Evolutionary conservation across 1,284 basidiomycete genomes (phyloP), one percentile per base, ranked within the genome.

Genomic region (Singerocomus inundabilis): DNA sequence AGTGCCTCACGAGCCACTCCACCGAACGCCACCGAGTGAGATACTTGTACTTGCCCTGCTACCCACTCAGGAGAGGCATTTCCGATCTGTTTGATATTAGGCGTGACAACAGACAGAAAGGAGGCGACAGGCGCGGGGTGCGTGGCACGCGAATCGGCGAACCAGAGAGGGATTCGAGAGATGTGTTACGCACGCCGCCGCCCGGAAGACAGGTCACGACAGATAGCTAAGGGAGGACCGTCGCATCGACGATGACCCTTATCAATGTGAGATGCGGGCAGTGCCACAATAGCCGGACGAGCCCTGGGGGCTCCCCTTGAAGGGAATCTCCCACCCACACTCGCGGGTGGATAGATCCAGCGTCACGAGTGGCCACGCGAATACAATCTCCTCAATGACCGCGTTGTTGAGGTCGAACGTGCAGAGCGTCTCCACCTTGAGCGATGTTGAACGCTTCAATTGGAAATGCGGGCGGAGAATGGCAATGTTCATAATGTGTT

Each of bases 301-400:
- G 24, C 1, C 62, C 62, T 3, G 44, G 48, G 11, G 68, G 48
- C 0, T 64, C 35, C 68, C 61, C 44, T 46, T 64, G 42, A 63
- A 58, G 0, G 62, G 58, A 13, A 67, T 59, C 21, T 67, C 64
- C 62, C 62, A 64, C 1, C 64, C 66, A 2, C 61, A 62, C 41
- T 66, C 62, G 1, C 61, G 63, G 4, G 61, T 50, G 36, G 62
- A 62, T 15, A 62, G 44, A 29, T 62, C 63, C 10, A 62, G 29
- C 7, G 51, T 53, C 21, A 67, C 60, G 31, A 63, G 52, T 0
- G 66, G 66, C 62, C 66, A 68, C 6, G 62, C 62, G 25, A n/a
- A 7, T 1, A 52, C 56, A n/a, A 64, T 64, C 44, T 68, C 52
- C 15, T 52, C 47, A 37, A 64, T 51, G 11, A 60, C 52, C 1